Evolutionary conservation across 495 filamentous ascomycete species (phyloP), one percentile per base, ranked within the genome.

Genomic region (Amniculicola lignicola): DNA sequence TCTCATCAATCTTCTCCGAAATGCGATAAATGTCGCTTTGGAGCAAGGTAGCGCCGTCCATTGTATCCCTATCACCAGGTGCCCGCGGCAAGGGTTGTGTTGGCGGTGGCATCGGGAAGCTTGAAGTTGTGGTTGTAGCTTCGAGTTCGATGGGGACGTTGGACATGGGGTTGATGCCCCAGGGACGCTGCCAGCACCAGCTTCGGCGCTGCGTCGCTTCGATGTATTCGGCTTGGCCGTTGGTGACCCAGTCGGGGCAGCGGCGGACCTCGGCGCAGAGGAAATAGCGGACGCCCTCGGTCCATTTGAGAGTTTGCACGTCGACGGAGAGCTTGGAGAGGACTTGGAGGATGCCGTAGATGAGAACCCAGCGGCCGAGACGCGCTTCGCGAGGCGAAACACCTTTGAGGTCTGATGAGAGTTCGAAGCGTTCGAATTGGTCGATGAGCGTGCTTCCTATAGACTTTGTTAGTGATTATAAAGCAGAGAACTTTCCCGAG

Each of bases 291-390:
- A 86, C 83, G 10, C 75, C 76, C 6, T 82, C 77, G 14, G 74
- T 77, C 65, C 80, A 84, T 7, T 76, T 75, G 0, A 85, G 71
- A 18, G 77, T 75, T 9, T 80, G 81, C 3, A 79, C 73, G 59
- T 89, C 85, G 28, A 87, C 85, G 6, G 83, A 78, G 35, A 89
- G 75, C 37, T 77, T 80, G 0, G 84, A 84, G 1, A 89, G 75
- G 0, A 81, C 82, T 54, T 69, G 66, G 1, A 69, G 47, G 57
- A 65, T 51, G 39, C 66, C 66, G 51, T 69, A 69, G 33, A 69
- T 51, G 19, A 69, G 64, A 45, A 69, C 47, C 66, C 66, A 69
- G 18, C 66, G 60, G 42, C 66, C 66, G 38, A 69, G 51, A 21
- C 66, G 66, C 15, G 66, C 64, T 24, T 64, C 59, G 16, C 50